phyloP scores from a whole-genome alignment of 768 basidiomycete genomes.

The Mycena metata region DNA sequence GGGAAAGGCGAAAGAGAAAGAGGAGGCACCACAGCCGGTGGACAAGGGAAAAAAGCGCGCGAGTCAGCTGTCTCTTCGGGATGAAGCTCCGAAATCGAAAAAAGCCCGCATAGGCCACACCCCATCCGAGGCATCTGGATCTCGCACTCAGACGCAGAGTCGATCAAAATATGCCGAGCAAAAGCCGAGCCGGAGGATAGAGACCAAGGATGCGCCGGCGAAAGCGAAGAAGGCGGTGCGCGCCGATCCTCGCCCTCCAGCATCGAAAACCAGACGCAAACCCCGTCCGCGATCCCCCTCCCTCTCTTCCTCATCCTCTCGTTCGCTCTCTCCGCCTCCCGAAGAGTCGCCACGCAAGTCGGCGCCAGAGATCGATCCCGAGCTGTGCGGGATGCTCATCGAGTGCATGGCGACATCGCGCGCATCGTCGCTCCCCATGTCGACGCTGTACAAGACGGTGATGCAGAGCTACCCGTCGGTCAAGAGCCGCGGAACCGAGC shows the following conservation, averaged over 20 bases:
- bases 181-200: conserved; percentile 10
- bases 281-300: conserved; percentile 28
- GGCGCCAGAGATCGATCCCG: conserved; percentile 49
- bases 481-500: conserved; percentile 52
- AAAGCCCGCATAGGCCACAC: conserved; percentile 29
- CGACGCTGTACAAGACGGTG: conserved; percentile 65
- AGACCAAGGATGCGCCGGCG: conserved; percentile 11
- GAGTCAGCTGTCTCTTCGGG: conserved; percentile 18
- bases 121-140: conserved; percentile 16
- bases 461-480: conserved; percentile 69
- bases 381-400: conserved; percentile 76
- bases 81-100: conserved; percentile 33
- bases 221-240: conserved; percentile 28
- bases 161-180: conserved; percentile 21
- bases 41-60: conserved; percentile 39
- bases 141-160: conserved; percentile 3
- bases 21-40: conserved; percentile 11
- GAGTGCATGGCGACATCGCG: conserved; percentile 81
- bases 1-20: conserved; percentile 2
- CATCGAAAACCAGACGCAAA: conserved; percentile 23
- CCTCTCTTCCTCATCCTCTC: conserved; percentile 14
- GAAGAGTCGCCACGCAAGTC: conserved; percentile 29
- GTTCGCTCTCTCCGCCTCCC: conserved; percentile 16
- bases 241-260: conserved; percentile 7
- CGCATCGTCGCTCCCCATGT: conserved; percentile 73